These are phyloP conservation scores for Phytophthora melonis DNA, from an alignment of 352 stramenopile species.

Conservation along the genomic window DNA sequence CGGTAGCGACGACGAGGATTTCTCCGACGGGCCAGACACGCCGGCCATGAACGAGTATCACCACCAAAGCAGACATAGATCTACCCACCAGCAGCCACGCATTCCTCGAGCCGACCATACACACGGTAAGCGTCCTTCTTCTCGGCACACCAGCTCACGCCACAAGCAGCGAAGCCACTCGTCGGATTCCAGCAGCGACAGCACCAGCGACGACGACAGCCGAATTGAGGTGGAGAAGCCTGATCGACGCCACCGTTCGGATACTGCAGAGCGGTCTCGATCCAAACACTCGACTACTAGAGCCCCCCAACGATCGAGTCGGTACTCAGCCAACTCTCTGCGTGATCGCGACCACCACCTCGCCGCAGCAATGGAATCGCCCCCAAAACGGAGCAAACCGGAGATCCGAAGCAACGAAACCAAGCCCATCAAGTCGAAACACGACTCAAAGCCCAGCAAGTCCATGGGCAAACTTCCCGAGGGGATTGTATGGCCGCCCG, in stretches of 20 bases:
- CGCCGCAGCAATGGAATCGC: slow-evolving; percentile 5
- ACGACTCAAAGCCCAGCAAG: not conserved
- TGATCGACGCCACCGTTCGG: not conserved
- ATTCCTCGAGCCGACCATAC: not conserved
- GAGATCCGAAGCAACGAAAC: not conserved
- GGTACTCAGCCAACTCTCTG: not conserved
- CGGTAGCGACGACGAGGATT: slow-evolving; percentile 7
- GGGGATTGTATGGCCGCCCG: slow-evolving; percentile 59
- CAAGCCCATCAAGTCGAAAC: not conserved
- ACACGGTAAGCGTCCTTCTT: slow-evolving; percentile 2
- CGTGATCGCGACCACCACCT: not conserved
- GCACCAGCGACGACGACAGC: slow-evolving; percentile 2
- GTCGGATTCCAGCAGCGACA: slow-evolving; percentile 11
- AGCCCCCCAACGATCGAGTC: not conserved
- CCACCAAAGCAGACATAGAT: not conserved
- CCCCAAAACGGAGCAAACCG: slow-evolving; percentile 10
- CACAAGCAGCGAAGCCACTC: slow-evolving; percentile 3
- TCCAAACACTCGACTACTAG: not conserved
- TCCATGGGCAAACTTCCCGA: slow-evolving; percentile 12
- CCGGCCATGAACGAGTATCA: slow-evolving; percentile 4
- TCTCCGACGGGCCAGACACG: slow-evolving; percentile 25
- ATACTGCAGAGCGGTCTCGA: not conserved
- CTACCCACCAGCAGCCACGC: not conserved
- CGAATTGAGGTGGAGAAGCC: not conserved
- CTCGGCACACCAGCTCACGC: not conserved